Evolutionary conservation across 2,329 filamentous ascomycete genomes (phyloP), one percentile per base, ranked within the genome.

Genomic region (Rhynchosporium secalis): DNA sequence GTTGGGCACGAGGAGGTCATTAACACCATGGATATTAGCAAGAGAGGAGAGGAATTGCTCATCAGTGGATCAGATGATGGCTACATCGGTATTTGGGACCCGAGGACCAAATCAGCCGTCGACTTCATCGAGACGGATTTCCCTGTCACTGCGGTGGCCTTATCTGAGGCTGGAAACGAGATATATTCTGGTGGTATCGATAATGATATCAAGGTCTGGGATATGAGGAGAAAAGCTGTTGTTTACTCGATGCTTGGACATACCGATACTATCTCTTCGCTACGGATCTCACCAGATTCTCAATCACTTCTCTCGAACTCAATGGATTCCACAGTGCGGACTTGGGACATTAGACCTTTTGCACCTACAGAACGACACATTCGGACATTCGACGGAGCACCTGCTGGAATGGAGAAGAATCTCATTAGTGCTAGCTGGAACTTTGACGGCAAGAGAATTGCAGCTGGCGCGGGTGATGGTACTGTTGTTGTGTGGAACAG

Each of bases 161-260:
- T 98, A n/a, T 89, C 93, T 0, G 92, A 96, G 75, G 92, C 94
- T 1, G 95, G 95, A 20, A 96, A 96, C 74, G 95, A 98, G 78
- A 86, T 99, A 31, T 99, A 95, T 76, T 90, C 91, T 6, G 94
- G 94, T 52, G 91, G 93, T 28, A 97, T 99, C 69, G 95, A 98
- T 78, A 97, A 98, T 73, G 92, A 96, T 70, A 96, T 99, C 75
- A 92, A 93, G 71, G 93, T 96, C 26, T 99, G 95, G 94, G 95
- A 99, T 76, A 78, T 98, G 72, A 87, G 95, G 68, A 98, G 96
- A 80, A 92, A 96, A 76, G 85, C 89, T 6, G 85, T 96, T 2
- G 86, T 92, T 5, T 97, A 98, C 76, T 89, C 89, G 1, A 88
- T 99, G 82, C 77, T 90, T 12, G 95, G 95, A 0, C 95, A 99